Evolutionary conservation across 78 protist species (phyloP).

Genomic region (Dictyostelium brefeldianum): DNA sequence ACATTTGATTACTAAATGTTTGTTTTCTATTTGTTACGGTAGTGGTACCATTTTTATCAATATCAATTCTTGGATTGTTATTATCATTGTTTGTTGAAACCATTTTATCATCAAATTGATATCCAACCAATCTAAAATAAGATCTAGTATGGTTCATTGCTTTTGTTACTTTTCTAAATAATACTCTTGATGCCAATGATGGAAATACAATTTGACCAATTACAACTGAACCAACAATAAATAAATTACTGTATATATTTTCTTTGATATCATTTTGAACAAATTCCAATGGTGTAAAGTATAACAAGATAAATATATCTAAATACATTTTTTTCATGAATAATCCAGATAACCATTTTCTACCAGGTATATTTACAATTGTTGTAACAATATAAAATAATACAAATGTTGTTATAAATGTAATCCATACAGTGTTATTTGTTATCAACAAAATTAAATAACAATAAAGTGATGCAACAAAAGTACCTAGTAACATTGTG

Average conservation of each 20-base stretch:
- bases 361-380: background rate
- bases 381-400: background rate
- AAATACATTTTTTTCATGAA: constrained; percentile 17
- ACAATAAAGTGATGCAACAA: background rate
- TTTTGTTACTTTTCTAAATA: constrained; percentile 15
- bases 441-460: background rate
- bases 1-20: background rate
- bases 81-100: background rate
- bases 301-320: constrained; percentile 11
- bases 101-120: constrained; percentile 11
- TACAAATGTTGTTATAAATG: constrained; percentile 20
- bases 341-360: constrained; percentile 48
- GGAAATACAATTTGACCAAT: constrained; percentile 8
- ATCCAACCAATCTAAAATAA: constrained; percentile 30
- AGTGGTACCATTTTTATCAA: background rate
- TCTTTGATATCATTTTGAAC: background rate
- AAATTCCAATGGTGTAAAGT: constrained; percentile 7
- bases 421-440: constrained; percentile 3
- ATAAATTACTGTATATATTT: background rate
- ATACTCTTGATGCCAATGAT: constrained; percentile 17
- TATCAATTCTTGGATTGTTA: background rate
- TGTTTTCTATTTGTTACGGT: background rate
- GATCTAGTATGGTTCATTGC: constrained; percentile 13
- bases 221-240: background rate
- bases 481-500: constrained; percentile 26